These are phyloP conservation scores for Arachnopeziza araneosa DNA, from an alignment of 2,329 filamentous ascomycete species.

Conservation along the genomic window DNA sequence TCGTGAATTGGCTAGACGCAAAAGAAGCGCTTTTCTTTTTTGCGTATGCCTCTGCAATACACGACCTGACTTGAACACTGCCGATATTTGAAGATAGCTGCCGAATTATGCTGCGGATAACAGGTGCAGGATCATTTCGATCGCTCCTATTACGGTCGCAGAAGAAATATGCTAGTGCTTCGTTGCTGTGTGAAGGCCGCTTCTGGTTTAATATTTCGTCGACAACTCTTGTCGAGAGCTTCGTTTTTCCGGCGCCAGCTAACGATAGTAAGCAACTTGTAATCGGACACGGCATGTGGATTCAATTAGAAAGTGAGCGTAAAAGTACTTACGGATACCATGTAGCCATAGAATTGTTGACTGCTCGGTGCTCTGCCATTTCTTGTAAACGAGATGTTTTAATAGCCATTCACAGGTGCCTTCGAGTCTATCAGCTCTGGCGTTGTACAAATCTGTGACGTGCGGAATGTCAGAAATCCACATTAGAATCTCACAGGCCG, in stretches of 20 bases:
- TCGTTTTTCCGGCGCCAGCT: constrained; percentile 30
- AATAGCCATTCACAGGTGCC: too few relatives aligned
- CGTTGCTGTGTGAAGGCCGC: constrained; percentile 11
- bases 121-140: constrained; percentile 24
- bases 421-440: too few relatives aligned
- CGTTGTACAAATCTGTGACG: too few relatives aligned
- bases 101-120: constrained; percentile 30
- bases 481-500: too few relatives aligned
- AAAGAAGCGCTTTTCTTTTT: constrained; percentile 6
- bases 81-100: constrained; percentile 26
- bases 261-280: too few relatives aligned
- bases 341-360: too few relatives aligned
- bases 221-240: constrained; percentile 23
- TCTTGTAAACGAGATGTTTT: too few relatives aligned
- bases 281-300: too few relatives aligned
- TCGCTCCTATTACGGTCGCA: constrained; percentile 28
- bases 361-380: too few relatives aligned
- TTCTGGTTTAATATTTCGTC: constrained; percentile 19
- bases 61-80: constrained; percentile 12
- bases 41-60: constrained; percentile 5
- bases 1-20: constrained; percentile 11
- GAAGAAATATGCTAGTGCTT: constrained; percentile 33
- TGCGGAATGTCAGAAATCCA: too few relatives aligned
- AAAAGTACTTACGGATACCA: too few relatives aligned
- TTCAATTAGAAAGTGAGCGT: too few relatives aligned